Conservation (phyloP, 2,329 filamentous ascomycete genomes). For the Pyrenophora tritici-repentis region DNA sequence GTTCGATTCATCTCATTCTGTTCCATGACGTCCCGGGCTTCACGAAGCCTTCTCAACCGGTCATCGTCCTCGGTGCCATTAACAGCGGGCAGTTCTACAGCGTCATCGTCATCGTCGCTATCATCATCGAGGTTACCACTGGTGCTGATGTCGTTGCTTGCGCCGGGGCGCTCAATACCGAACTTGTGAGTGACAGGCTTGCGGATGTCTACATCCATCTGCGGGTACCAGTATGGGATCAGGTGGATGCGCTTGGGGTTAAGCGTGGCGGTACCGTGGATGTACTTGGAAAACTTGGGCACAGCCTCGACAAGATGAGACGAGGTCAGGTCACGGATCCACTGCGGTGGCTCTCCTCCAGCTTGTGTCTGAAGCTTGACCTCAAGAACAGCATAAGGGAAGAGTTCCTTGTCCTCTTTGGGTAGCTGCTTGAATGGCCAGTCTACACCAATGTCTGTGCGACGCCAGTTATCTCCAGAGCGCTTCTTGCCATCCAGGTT, state of each 20-base stretch:
- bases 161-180: conserved; percentile 80
- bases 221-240: conserved; percentile 95
- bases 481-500: conserved; percentile 81
- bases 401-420: conserved; percentile 81
- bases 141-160: conserved; percentile 75
- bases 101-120: conserved; percentile 64
- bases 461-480: conserved; percentile 87
- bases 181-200: conserved; percentile 89
- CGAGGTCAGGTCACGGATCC: conserved; percentile 90
- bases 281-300: conserved; percentile 99
- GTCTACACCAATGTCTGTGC: conserved; percentile 97
- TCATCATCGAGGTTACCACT: conserved; percentile 79
- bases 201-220: conserved; percentile 97
- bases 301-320: conserved; percentile 98
- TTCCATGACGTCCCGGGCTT: conserved; percentile 56
- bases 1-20: conserved; percentile 56
- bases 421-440: conserved; percentile 91
- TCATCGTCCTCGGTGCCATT: conserved; percentile 50
- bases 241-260: conserved; percentile 88
- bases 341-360: conserved; percentile 92
- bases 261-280: conserved; percentile 87
- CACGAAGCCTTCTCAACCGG: conserved; percentile 54
- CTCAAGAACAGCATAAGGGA: conserved; percentile 94
- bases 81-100: conserved; percentile 32
- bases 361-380: conserved; percentile 97